Percentiles rank a stretch among this genome's conserved stretches.
Conservation (phyloP, 2,329 filamentous ascomycete species). For the Scortechinia acanthostroma region DNA sequence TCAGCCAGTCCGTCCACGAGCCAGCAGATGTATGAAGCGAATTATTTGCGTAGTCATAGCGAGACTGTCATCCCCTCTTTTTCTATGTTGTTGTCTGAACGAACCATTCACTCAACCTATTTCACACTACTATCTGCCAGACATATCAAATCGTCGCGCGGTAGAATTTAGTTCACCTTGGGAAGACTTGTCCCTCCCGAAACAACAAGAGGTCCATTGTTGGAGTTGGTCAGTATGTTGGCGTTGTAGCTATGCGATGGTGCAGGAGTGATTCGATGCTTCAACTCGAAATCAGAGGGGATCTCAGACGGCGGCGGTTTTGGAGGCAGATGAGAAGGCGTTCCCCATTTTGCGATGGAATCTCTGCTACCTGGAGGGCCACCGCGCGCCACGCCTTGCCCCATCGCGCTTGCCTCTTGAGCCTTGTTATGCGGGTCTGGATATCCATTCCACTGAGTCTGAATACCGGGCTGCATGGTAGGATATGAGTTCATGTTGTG, state of each 20-base stretch:
- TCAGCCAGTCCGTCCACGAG: no score
- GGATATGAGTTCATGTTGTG: neutral
- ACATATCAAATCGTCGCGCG: no score
- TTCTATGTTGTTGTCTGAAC: no score
- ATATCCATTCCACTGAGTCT: neutral
- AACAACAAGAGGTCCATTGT: neutral
- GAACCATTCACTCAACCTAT: no score
- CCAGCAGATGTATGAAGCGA: no score
- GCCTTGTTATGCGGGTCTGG: neutral
- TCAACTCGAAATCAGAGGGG: neutral
- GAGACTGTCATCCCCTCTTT: no score
- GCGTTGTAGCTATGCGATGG: neutral
- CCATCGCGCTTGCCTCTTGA: no score
- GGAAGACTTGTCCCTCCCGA: neutral
- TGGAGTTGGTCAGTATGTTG: neutral
- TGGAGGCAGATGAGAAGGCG: neutral
- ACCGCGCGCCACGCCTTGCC: neutral
- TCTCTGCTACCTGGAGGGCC: neutral
- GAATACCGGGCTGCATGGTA: neutral
- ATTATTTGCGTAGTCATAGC: no score
- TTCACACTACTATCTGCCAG: no score
- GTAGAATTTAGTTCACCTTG: neutral
- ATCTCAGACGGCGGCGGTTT: conserved; percentile 1
- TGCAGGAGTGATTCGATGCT: neutral
- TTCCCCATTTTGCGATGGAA: conserved; percentile 1